These are phyloP conservation scores for Suillus subaureus DNA, from an alignment of 768 basidiomycete species.

Conservation along the genomic window DNA sequence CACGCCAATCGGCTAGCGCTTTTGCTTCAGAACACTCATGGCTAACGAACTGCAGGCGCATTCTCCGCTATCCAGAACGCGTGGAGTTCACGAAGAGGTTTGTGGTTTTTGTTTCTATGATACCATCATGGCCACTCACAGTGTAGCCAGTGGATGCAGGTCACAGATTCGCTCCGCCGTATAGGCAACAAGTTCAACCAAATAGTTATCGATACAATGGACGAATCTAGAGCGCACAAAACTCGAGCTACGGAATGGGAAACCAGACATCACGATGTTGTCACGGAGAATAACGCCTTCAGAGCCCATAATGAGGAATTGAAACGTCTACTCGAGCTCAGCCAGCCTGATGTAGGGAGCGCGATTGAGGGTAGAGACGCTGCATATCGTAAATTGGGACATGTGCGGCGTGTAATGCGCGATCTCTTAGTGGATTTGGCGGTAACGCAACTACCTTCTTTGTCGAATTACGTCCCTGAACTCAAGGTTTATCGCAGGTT, in stretches of 20 bases:
- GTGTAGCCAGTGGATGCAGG: slow-evolving; percentile 24
- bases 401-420: slow-evolving; percentile 42
- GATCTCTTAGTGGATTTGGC: slow-evolving; percentile 46
- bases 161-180: slow-evolving; percentile 26
- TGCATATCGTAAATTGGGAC: slow-evolving; percentile 31
- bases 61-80: slow-evolving; percentile 23
- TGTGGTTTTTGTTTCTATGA: neutral
- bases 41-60: slow-evolving; percentile 2
- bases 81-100: slow-evolving; percentile 32
- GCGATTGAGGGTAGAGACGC: slow-evolving; percentile 36
- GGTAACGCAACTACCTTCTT: slow-evolving; percentile 24
- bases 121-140: neutral
- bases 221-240: slow-evolving; percentile 24
- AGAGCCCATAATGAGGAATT: slow-evolving; percentile 38
- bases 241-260: slow-evolving; percentile 43
- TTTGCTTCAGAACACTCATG: slow-evolving; percentile 3
- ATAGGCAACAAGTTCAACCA: slow-evolving; percentile 36
- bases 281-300: slow-evolving; percentile 30
- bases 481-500: neutral
- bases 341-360: slow-evolving; percentile 29
- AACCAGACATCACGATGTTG: slow-evolving; percentile 25
- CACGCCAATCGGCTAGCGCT: neutral
- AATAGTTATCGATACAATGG: slow-evolving; percentile 19
- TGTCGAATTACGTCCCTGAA: neutral
- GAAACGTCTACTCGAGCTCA: slow-evolving; percentile 26